Evolutionary conservation across 768 basidiomycete species (phyloP).

Genomic region (Phaeotremella fagi): DNA sequence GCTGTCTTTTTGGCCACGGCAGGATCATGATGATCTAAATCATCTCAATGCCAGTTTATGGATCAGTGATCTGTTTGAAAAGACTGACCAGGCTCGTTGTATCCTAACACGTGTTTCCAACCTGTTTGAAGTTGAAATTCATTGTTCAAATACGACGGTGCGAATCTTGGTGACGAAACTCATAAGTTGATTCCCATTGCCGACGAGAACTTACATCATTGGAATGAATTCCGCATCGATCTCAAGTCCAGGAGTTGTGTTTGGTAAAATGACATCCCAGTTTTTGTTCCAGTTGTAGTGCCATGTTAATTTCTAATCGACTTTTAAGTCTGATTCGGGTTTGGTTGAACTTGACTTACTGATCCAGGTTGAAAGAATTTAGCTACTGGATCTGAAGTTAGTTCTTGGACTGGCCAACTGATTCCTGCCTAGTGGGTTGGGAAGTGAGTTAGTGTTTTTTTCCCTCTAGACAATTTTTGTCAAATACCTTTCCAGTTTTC

Average conservation of each 20-base stretch:
- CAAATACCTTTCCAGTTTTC: too few species aligned
- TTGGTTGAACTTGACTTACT: constrained; percentile 9
- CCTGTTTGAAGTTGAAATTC: constrained; percentile 14
- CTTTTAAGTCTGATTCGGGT: background rate
- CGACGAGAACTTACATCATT: constrained; percentile 27
- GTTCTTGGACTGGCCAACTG: constrained; percentile 40
- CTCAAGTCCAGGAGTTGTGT: constrained; percentile 10
- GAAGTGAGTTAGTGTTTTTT: too few species aligned
- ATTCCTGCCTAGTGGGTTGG: constrained; percentile 42
- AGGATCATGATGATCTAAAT: constrained; percentile 27
- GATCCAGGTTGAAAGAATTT: constrained; percentile 37
- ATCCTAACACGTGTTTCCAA: constrained; percentile 26
- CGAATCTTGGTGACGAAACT: constrained; percentile 9
- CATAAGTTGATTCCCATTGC: background rate
- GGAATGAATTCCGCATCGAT: constrained; percentile 37
- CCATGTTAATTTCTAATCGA: constrained; percentile 32
- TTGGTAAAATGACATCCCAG: constrained; percentile 16
- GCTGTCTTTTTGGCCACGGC: constrained; percentile 16
- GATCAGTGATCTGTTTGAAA: too few species aligned
- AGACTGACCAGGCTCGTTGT: constrained; percentile 42
- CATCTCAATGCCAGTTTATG: too few species aligned
- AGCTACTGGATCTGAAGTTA: constrained; percentile 32
- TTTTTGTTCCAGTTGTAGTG: constrained; percentile 45
- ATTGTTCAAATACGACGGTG: constrained; percentile 29
- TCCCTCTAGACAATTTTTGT: too few species aligned